These are phyloP conservation scores for Fusarium nisikadoi DNA, from an alignment of 2,329 filamentous ascomycete species.

Conservation along the genomic window DNA sequence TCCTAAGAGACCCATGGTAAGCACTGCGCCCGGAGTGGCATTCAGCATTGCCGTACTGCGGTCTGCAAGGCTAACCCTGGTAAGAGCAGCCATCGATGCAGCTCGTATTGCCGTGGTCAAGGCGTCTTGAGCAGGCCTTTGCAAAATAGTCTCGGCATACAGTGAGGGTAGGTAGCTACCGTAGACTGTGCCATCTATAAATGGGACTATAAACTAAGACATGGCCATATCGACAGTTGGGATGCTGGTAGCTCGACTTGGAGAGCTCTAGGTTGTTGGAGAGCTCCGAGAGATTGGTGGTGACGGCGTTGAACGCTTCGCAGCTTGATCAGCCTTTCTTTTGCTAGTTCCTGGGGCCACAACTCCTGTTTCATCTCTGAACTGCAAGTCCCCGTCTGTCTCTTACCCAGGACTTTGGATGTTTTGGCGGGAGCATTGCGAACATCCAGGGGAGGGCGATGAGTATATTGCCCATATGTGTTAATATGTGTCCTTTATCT, in stretches of 20 bases:
- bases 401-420: neutral
- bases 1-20: neutral
- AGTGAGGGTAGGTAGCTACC: neutral
- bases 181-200: neutral
- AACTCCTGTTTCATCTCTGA: neutral
- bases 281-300: neutral
- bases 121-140: neutral
- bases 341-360: neutral
- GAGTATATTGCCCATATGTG: too few relatives aligned
- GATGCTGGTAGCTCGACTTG: neutral
- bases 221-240: neutral
- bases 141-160: neutral
- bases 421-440: neutral
- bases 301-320: neutral
- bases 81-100: neutral
- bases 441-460: neutral
- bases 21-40: neutral
- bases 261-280: neutral
- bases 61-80: neutral
- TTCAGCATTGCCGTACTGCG: neutral
- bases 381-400: neutral
- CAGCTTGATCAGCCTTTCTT: neutral
- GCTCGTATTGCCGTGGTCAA: neutral
- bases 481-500: too few relatives aligned
- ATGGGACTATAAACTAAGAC: neutral